A percentile compares a stretch with the other conserved stretches of the same genome.
Evolutionary conservation across 192 early-diverging fungal species (phyloP).

Genomic region (Obelidium mucronatum): DNA sequence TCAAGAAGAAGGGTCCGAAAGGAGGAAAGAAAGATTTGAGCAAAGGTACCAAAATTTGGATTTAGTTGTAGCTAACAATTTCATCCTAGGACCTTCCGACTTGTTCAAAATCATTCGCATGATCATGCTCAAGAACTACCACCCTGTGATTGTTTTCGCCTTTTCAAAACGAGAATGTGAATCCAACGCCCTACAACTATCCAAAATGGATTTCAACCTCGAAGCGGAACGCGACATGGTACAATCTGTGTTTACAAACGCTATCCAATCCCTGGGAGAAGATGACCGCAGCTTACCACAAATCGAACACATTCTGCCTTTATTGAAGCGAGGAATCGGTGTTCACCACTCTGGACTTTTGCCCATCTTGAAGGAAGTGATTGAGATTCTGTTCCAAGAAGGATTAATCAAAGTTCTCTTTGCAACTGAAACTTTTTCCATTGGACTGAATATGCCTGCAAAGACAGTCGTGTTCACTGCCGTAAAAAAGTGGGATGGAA

Average conservation of each 20-base stretch:
- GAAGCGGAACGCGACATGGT: slow-evolving; percentile 87
- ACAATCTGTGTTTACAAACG: slow-evolving; percentile 82
- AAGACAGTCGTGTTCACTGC: slow-evolving; percentile 97
- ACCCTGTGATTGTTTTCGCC: slow-evolving; percentile 98
- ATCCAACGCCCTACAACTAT: slow-evolving; percentile 86
- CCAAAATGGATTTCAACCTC: slow-evolving; percentile 91
- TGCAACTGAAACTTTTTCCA: slow-evolving; percentile 99
- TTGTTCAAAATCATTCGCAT: slow-evolving; percentile 95
- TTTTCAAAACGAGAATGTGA: slow-evolving; percentile 97
- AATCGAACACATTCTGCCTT: slow-evolving; percentile 90
- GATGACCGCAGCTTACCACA: slow-evolving; percentile 92
- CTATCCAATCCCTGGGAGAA: slow-evolving; percentile 82
- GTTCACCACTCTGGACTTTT: slow-evolving; percentile 97
- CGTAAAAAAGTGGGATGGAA: slow-evolving; percentile 93
- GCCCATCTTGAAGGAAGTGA: slow-evolving; percentile 96
- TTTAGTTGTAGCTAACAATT: background rate
- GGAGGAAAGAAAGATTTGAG: slow-evolving; percentile 46
- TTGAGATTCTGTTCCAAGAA: slow-evolving; percentile 97
- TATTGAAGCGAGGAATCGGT: slow-evolving; percentile 92
- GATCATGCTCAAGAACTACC: slow-evolving; percentile 94
- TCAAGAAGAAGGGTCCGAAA: slow-evolving; percentile 54
- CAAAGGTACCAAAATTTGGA: slow-evolving; percentile 18
- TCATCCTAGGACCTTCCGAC: slow-evolving; percentile 76
- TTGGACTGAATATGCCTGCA: slow-evolving; percentile 99
- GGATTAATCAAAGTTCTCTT: slow-evolving; percentile 97